Conservation (phyloP, 2,329 filamentous ascomycete genomes). For the Beauveria pseudobassiana region DNA sequence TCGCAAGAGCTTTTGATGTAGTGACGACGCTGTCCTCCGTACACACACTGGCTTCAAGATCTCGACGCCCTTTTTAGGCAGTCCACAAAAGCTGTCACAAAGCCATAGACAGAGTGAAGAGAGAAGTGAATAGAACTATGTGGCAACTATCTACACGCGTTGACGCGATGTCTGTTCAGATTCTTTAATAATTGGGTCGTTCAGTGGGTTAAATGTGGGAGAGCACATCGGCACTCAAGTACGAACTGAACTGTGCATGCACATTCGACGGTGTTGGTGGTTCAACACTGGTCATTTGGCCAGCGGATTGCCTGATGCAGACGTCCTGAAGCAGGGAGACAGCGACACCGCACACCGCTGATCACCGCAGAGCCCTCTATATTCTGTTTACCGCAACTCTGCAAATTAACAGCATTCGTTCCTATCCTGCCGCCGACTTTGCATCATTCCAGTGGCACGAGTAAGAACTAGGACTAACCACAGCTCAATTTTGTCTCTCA, state of each 20-base stretch:
- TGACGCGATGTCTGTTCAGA: not conserved
- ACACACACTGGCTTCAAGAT: not conserved
- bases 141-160: not conserved
- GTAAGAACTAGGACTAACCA: not conserved
- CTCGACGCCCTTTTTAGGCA: not conserved
- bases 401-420: not conserved
- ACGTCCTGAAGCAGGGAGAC: not conserved
- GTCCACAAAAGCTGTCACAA: slow-evolving; percentile 3
- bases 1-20: not conserved
- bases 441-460: not conserved
- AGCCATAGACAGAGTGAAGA: not conserved
- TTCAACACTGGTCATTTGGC: not conserved
- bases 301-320: not conserved
- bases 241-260: not conserved
- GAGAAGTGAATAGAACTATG: not conserved
- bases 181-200: not conserved
- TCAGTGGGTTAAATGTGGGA: not conserved
- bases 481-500: not conserved
- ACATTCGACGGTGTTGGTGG: not conserved
- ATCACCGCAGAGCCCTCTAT: not conserved
- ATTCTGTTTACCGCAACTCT: not conserved
- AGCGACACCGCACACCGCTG: not conserved
- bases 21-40: not conserved
- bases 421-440: not conserved
- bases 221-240: too few species aligned